Base-by-base conservation (phyloP, 148 eudicot genomes). In the Persicaria tinctoria region DNA sequence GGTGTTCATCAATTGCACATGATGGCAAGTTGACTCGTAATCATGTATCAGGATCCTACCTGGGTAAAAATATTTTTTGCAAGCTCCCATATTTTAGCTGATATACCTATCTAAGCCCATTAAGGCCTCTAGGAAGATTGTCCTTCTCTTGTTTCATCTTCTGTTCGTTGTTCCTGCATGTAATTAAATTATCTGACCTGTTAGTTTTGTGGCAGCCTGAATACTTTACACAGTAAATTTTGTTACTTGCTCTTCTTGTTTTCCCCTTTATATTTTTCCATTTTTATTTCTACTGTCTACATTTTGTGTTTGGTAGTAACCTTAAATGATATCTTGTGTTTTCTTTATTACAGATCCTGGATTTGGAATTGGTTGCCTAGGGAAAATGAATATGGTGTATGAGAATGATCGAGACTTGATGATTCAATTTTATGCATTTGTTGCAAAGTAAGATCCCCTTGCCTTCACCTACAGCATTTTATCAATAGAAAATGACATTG, bases 361-460 rank as follows among this genome's bases (percentile, higher is more conserved):
- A 55, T 89, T 88, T 83, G 98, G 98, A 48, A 85, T 93, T 68
- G 88, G 90, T 79, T 88, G 94, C 85, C 85, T 93, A 84, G 98
- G 98, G 68, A 93, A 91, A 82, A 88, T 93, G 69, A 93, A 86
- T 80, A 77, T 87, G 88, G 85, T 82, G 72, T 89, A 83, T 75
- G 98, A 89, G 83, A 89, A 85, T 83, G 98, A 93, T 83, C 86
- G 79, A 7, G 98, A 91, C 68, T 81, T 93, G 86, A 91, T 89
- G 94, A 85, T 91, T 79, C 97, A 76, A 11, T 93, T 93, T 70
- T 93, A 93, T 76, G 86, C 79, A 69, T 93, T 93, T 82, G 93
- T 91, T 57, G 89, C 92, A 51, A 81, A 82, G 98, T 93, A 86
- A 78, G 89, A 62, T 56, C 75, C 46, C 77, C 70, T 74, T 77